A percentile compares a stretch with the other conserved stretches of the same genome.
phyloP scores from a whole-genome alignment of 306 rosid species.

The Amphicarpaea edgeworthii region DNA sequence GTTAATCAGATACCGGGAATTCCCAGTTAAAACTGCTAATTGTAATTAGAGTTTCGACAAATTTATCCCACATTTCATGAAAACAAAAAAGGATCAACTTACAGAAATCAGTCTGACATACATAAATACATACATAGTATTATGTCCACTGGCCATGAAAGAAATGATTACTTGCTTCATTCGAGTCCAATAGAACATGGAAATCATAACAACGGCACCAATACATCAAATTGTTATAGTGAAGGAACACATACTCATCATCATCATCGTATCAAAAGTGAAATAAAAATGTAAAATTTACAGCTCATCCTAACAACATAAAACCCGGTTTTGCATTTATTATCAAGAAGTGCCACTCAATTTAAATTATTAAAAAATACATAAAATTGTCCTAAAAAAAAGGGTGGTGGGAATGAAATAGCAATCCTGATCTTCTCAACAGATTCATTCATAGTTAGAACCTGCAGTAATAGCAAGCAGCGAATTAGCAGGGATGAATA shows the following conservation, averaged over 20 bases:
- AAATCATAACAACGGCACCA: background rate
- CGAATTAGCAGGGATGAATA: no score
- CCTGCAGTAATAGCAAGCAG: background rate
- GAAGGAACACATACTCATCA: conserved; percentile 6
- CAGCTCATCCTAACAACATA: conserved; percentile 21
- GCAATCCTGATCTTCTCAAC: no score
- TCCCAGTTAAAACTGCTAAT: background rate
- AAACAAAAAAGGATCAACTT: background rate
- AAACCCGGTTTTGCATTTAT: conserved; percentile 8
- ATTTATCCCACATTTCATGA: background rate
- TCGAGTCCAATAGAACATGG: conserved; percentile 11
- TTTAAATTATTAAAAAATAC: background rate
- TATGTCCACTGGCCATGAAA: no score
- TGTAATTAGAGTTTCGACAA: background rate
- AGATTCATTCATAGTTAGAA: background rate
- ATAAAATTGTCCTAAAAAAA: conserved; percentile 17
- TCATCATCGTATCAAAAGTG: background rate
- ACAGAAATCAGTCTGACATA: no score
- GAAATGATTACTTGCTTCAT: background rate
- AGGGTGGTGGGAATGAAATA: background rate
- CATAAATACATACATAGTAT: no score
- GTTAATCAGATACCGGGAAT: background rate
- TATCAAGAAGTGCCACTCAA: conserved; percentile 11
- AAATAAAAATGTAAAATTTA: background rate
- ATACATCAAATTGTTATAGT: background rate